Percentiles rank a stretch among this genome's conserved stretches.
phyloP scores from a whole-genome alignment of 1,284 basidiomycete genomes.

The Cutaneotrichosporon cutaneum region DNA sequence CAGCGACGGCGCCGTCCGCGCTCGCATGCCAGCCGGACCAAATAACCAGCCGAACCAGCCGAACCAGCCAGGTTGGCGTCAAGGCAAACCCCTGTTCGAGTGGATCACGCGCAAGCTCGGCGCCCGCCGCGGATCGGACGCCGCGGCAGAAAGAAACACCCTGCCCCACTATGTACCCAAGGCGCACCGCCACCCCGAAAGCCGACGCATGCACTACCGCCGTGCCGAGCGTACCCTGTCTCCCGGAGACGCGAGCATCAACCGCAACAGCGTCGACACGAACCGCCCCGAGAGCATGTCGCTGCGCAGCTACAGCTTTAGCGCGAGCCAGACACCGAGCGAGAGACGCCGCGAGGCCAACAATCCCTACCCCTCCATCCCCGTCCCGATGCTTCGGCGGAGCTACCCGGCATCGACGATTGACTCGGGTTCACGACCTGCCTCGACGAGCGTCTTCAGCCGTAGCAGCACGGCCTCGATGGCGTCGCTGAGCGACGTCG shows the following conservation, averaged over 20 bases:
- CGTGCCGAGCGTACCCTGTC: not conserved
- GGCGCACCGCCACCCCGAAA: constrained; percentile 3
- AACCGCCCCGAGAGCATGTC: constrained; percentile 43
- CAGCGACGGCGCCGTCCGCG: constrained; percentile 4
- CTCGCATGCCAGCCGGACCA: not conserved
- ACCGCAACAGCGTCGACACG: constrained; percentile 24
- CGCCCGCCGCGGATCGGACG: constrained; percentile 31
- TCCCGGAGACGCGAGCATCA: not conserved
- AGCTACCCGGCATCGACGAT: constrained; percentile 31
- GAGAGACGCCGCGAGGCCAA: constrained; percentile 39
- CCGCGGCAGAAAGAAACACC: constrained; percentile 13
- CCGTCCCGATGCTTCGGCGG: constrained; percentile 32
- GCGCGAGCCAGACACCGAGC: constrained; percentile 19
- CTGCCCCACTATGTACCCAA: constrained; percentile 9
- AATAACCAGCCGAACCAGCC: not conserved
- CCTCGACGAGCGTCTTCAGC: constrained; percentile 29
- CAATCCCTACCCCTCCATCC: constrained; percentile 49
- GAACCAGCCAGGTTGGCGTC: constrained; percentile 1
- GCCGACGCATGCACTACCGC: constrained; percentile 40
- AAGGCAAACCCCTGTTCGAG: constrained; percentile 76
- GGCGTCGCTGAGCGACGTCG: constrained; percentile 26
- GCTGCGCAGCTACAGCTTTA: constrained; percentile 33
- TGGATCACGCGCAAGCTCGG: constrained; percentile 83
- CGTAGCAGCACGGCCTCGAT: constrained; percentile 36
- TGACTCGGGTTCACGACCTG: constrained; percentile 29